These are phyloP conservation scores for Podospora appendiculata DNA, from an alignment of 495 filamentous ascomycete genomes.

Conservation along the genomic window DNA sequence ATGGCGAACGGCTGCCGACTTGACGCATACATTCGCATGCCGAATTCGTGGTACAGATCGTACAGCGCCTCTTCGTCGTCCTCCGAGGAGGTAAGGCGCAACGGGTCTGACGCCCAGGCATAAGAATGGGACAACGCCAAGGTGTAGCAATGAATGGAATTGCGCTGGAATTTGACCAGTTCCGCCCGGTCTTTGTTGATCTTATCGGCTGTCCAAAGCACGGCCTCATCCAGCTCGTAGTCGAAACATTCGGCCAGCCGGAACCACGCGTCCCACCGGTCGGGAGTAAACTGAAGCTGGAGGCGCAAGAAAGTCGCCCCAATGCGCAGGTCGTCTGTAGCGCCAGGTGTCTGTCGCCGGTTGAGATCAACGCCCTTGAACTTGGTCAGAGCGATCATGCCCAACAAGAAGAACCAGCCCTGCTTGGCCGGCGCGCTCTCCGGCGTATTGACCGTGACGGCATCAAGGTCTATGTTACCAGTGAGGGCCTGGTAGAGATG, in stretches of 20 bases:
- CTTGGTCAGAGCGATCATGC: conserved; percentile 78
- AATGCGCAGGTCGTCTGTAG: conserved; percentile 79
- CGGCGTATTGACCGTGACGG: conserved; percentile 39
- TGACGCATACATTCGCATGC: conserved; percentile 79
- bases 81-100: conserved; percentile 27
- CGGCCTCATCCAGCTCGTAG: conserved; percentile 80
- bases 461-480: conserved; percentile 59
- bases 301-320: conserved; percentile 74
- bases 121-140: conserved; percentile 74
- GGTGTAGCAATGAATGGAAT: conserved; percentile 85
- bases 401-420: conserved; percentile 88
- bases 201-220: conserved; percentile 93
- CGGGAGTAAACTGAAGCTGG: conserved; percentile 76
- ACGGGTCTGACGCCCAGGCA: conserved; percentile 50
- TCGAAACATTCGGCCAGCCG: conserved; percentile 88
- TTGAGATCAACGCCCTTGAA: conserved; percentile 66
- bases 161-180: conserved; percentile 66
- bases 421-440: conserved; percentile 61
- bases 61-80: conserved; percentile 62
- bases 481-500: conserved; percentile 68
- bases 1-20: conserved; percentile 89
- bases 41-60: conserved; percentile 85
- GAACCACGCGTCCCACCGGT: conserved; percentile 96
- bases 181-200: conserved; percentile 79
- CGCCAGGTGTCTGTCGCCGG: conserved; percentile 66